Evolutionary conservation across 257 asterid species (phyloP).

Genomic region (Salvia hispanica): DNA sequence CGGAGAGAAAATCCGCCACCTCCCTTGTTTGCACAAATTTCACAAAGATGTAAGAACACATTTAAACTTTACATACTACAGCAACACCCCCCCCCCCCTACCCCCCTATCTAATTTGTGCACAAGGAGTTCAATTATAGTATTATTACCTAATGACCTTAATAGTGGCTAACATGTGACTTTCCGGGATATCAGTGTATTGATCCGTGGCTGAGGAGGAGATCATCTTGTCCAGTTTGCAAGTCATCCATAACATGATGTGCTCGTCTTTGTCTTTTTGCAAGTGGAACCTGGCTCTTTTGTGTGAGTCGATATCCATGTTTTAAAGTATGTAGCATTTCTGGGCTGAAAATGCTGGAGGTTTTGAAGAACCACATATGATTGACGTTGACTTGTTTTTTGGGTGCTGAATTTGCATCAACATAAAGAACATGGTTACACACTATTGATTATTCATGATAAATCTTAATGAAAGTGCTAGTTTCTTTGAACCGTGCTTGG

Average conservation of each 20-base stretch:
- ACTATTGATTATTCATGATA: neutral
- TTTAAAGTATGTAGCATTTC: neutral
- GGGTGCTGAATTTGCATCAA: neutral
- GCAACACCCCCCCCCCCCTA: neutral
- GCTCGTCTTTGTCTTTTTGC: conserved; percentile 1
- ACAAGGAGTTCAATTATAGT: neutral
- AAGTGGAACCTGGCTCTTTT: neutral
- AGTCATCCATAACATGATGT: conserved; percentile 64
- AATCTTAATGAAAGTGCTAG: neutral
- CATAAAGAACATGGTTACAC: neutral
- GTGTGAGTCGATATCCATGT: neutral
- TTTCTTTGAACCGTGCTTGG: neutral
- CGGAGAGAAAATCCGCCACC: conserved; percentile 84
- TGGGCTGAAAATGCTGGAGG: neutral
- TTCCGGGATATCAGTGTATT: conserved; percentile 58
- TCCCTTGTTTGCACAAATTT: conserved; percentile 94
- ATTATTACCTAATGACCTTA: neutral
- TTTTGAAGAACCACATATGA: neutral
- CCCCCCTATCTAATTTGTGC: no score
- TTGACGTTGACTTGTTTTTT: neutral
- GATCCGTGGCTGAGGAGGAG: conserved; percentile 93
- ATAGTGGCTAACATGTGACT: neutral
- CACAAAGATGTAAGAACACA: conserved; percentile 78
- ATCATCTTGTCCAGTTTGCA: conserved; percentile 88
- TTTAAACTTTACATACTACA: neutral